Evolutionary conservation across 192 early-diverging fungal genomes (phyloP).

Genomic region (Thamnidium elegans): DNA sequence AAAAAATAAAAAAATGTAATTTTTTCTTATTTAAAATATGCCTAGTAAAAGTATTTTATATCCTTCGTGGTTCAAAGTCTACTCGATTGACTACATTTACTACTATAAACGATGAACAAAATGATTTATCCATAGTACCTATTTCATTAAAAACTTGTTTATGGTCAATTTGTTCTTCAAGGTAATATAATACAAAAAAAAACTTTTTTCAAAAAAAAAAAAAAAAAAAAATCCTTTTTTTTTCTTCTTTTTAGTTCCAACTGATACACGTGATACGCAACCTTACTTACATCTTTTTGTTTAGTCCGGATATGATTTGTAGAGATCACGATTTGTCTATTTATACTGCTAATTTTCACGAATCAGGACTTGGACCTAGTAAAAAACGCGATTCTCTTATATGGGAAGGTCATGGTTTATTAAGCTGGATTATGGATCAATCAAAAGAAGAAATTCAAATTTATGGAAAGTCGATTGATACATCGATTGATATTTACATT

Average conservation of each 20-base stretch:
- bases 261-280: conserved; percentile 19
- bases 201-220: neutral
- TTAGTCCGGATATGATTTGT: conserved; percentile 38
- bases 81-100: conserved; percentile 29
- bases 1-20: neutral
- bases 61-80: conserved; percentile 20
- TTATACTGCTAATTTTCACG: conserved; percentile 36
- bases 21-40: neutral
- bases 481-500: conserved; percentile 18
- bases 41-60: conserved; percentile 39
- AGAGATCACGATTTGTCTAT: conserved; percentile 33
- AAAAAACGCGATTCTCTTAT: conserved; percentile 8
- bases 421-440: conserved; percentile 35
- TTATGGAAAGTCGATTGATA: conserved; percentile 12
- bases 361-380: conserved; percentile 6
- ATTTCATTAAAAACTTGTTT: conserved; percentile 34
- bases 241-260: neutral
- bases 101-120: conserved; percentile 2
- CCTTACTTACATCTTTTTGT: conserved; percentile 7
- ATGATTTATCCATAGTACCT: conserved; percentile 6
- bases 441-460: conserved; percentile 8
- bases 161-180: conserved; percentile 34
- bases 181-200: conserved; percentile 28
- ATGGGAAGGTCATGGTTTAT: conserved; percentile 40
- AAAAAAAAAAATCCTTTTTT: too few species aligned